Base-by-base conservation (phyloP, 345 rosid species). In the Populus davidiana region DNA sequence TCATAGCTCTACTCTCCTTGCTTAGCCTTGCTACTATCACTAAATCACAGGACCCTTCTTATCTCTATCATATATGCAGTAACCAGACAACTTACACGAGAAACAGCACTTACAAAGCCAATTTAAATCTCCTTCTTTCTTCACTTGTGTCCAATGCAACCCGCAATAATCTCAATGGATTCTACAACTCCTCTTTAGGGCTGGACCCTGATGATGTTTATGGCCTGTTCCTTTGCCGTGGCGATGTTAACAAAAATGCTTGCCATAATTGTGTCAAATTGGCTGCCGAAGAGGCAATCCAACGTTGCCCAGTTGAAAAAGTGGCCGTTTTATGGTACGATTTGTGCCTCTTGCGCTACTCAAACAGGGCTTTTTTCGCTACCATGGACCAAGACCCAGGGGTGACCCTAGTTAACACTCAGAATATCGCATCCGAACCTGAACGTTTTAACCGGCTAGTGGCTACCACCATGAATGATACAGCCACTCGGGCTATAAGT, bases 341-440 rank as follows among this genome's bases (percentile, higher is more conserved):
- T 6, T 64, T 80, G 74, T 89, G 91, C 76, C 76, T 80, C 88
- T 49, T 89, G 35, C 83, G 84, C 9, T 91, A 87, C 71, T 85
- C 90, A 33, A 86, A 87, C 79, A 76, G 79, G 20, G n/a, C 80
- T n/a, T 59, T 91, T 52, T 70, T 86, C 70, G 64, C 83, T 3
- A 38, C 33, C 12, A 70, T 80, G 69, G 77, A 70, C 16, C 44
- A 2, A 33, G 16, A 12, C 61, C 91, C 59, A 63, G 31, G n/a
- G 14, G 13, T 41, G 44, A 41, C 44, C 44, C 2, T 41, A 13
- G 1, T 2, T 41, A 41, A 41, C 44, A 41, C 13, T 41, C 44
- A 41, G 44, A 10, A 10, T 41, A 41, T 41, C 44, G 0, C 44
- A 10, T 2, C 0, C 44, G 44, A 41, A 41, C 44, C 44, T 41